Evolutionary conservation across 2,329 filamentous ascomycete genomes (phyloP), one percentile per base, ranked within the genome.

Genomic region (Gaeumannomyces sp.): DNA sequence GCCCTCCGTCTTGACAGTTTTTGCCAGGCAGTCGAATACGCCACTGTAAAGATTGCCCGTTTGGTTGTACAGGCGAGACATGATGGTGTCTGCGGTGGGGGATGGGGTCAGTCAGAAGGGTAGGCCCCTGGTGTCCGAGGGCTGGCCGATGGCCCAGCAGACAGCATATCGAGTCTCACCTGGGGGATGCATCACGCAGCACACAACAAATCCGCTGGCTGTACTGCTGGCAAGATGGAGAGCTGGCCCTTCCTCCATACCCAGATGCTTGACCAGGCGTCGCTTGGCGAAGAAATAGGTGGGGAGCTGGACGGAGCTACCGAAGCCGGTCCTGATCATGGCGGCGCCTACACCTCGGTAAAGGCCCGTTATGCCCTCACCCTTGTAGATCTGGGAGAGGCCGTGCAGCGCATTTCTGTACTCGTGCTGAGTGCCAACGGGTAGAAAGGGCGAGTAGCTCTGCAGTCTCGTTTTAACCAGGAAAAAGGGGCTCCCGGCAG

Each of bases 251-350:
- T 99, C 95, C 73, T 95, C 82, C 89, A 98, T 93, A 60, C 89
- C 92, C 64, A 94, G 78, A 74, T 97, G 93, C 72, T 85, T 88
- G 66, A 92, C 85, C 70, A 99, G 79, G 71, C 91, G 83, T 67
- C 95, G 83, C 83, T 99, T 99, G 16, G 94, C 95, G 72, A 98
- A 95, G 79, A 98, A 99, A 77, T 99, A 99, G 50, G 95, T 99
- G 2, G 95, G 95, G 67, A 99, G 82, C 79, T 99, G 95, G 14
- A 98, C 95, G 7, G 92, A 95, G 77, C 92, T 96, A 62, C 95
- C 95, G 71, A 97, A 97, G 29, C 94, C 94, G 1, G 95, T 99
- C 66, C 95, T 85, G 67, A 99, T 91, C 92, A 97, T 97, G 28
- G 95, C 93, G 3, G 95, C 94, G 3, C 87, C 89, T 1, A 98